Percentiles rank a stretch among this genome's conserved stretches.
phyloP scores from a whole-genome alignment of 2,329 filamentous ascomycete species.

The Verticillium tricorpus region DNA sequence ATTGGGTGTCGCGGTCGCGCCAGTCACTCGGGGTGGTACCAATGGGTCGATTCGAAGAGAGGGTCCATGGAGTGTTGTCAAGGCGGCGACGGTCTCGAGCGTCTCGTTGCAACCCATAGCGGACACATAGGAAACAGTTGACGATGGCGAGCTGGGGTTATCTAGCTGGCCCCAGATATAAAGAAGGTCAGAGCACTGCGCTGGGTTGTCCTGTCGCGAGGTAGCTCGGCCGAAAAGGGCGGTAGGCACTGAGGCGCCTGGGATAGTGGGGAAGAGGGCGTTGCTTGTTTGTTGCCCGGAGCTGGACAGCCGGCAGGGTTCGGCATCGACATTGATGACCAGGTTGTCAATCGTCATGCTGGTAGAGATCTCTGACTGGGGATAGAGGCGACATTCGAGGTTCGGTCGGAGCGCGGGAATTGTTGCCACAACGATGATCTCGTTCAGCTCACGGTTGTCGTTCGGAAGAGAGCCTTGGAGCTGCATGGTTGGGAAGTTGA shows the following conservation, averaged over 20 bases:
- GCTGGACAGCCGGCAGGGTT: slow-evolving; percentile 14
- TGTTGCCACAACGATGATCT: slow-evolving; percentile 14
- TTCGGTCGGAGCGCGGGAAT: slow-evolving; percentile 26
- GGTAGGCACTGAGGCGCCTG: slow-evolving; percentile 1
- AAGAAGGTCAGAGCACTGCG: slow-evolving; percentile 25
- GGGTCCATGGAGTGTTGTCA: slow-evolving; percentile 17
- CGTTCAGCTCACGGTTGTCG: not conserved
- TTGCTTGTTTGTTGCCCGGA: slow-evolving; percentile 11
- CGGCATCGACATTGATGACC: slow-evolving; percentile 15
- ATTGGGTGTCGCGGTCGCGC: slow-evolving; percentile 15
- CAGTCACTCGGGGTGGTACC: slow-evolving; percentile 20
- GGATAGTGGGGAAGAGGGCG: not conserved
- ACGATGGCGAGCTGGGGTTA: slow-evolving; percentile 15
- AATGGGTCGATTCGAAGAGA: slow-evolving; percentile 21
- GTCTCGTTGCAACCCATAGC: slow-evolving; percentile 34
- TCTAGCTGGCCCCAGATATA: slow-evolving; percentile 29
- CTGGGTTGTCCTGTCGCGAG: slow-evolving; percentile 7
- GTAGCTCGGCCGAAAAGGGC: slow-evolving; percentile 16
- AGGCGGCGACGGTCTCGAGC: slow-evolving; percentile 21
- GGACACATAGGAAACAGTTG: slow-evolving; percentile 23
- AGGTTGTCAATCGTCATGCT: slow-evolving; percentile 19
- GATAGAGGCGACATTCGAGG: slow-evolving; percentile 20
- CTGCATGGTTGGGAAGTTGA: slow-evolving; percentile 16
- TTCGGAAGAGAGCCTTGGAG: not conserved
- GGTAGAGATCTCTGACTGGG: slow-evolving; percentile 15